Evolutionary conservation across 2,329 filamentous ascomycete genomes (phyloP).

Genomic region (Penicillium sumatraense): DNA sequence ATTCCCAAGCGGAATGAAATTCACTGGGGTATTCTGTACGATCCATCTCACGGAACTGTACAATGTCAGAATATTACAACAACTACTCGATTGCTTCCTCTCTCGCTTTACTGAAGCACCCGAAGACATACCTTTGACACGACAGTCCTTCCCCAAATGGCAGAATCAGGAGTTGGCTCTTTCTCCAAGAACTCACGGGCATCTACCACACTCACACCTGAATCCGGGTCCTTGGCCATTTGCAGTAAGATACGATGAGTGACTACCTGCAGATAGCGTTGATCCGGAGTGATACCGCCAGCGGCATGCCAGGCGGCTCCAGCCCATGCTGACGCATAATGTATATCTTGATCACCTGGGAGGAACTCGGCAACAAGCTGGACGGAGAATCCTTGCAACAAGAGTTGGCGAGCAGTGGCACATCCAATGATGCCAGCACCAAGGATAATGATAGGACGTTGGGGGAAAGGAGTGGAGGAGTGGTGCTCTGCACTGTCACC

Average conservation of each 20-base stretch:
- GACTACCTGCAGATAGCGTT: constrained; percentile 41
- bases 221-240: constrained; percentile 40
- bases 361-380: constrained; percentile 42
- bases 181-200: constrained; percentile 42
- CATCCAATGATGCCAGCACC: constrained; percentile 49
- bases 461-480: constrained; percentile 39
- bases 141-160: constrained; percentile 41
- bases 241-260: constrained; percentile 40
- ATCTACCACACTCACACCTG: constrained; percentile 41
- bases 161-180: constrained; percentile 36
- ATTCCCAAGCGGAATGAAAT: constrained; percentile 41
- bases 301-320: constrained; percentile 47
- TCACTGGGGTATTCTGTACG: constrained; percentile 37
- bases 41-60: constrained; percentile 39
- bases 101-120: neutral
- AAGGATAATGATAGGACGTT: constrained; percentile 41
- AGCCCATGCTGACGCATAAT: constrained; percentile 46
- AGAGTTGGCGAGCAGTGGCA: constrained; percentile 39
- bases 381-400: constrained; percentile 41
- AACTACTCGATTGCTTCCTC: too few relatives aligned
- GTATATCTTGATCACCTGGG: constrained; percentile 41
- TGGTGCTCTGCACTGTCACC: neutral
- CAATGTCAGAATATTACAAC: neutral
- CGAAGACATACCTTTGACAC: constrained; percentile 33
- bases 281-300: constrained; percentile 38